A percentile compares a stretch with the other conserved stretches of the same genome.
Conservation (phyloP, 495 filamentous ascomycete species). For the Acidiella bohemica region DNA sequence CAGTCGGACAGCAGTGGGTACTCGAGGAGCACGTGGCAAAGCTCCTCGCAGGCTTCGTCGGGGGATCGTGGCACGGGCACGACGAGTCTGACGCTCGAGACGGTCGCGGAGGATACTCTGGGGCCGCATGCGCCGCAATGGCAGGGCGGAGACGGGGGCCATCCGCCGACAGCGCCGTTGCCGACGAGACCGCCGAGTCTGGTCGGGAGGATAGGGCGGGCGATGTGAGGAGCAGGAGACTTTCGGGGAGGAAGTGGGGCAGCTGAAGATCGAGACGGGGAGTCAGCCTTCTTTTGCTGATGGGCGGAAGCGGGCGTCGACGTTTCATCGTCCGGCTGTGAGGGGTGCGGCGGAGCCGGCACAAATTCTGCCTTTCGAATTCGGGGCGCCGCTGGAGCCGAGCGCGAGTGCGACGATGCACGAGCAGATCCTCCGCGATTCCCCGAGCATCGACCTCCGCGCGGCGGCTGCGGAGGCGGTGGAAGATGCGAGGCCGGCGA, state of each 20-base stretch:
- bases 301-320: constrained; percentile 11
- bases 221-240: constrained; percentile 21
- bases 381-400: constrained; percentile 7
- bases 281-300: constrained; percentile 10
- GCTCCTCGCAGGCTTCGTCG: constrained; percentile 66
- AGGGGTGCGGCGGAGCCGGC: constrained; percentile 1
- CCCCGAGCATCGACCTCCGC: constrained; percentile 13
- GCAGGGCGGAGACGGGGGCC: too few species aligned
- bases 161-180: constrained; percentile 20
- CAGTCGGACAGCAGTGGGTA: constrained; percentile 81
- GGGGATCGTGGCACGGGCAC: constrained; percentile 51
- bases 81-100: constrained; percentile 58
- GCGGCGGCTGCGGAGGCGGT: constrained; percentile 28
- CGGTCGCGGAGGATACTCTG: constrained; percentile 52
- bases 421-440: constrained; percentile 28
- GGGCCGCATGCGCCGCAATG: too few species aligned
- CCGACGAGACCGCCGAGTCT: constrained; percentile 28
- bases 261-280: constrained; percentile 77
- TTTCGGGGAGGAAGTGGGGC: constrained; percentile 44
- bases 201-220: too few species aligned
- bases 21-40: constrained; percentile 77
- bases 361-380: constrained; percentile 1
- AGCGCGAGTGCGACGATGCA: constrained; percentile 14
- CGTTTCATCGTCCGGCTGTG: constrained; percentile 8
- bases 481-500: constrained; percentile 1